phyloP scores from a whole-genome alignment of 2,329 filamentous ascomycete species.

The Colletotrichum sp. region DNA sequence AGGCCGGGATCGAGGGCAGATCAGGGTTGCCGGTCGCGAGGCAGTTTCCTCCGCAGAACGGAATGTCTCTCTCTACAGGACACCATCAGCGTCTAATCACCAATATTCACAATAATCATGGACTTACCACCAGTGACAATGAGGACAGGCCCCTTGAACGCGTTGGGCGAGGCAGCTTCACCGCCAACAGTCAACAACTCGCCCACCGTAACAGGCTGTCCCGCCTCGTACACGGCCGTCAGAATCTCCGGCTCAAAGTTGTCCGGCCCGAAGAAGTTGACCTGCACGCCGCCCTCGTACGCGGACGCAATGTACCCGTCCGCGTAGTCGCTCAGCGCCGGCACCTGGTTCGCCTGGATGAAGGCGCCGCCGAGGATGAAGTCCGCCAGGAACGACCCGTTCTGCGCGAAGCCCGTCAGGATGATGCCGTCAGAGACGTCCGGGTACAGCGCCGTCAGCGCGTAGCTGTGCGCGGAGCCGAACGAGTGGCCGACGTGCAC shows the following conservation, averaged over 20 bases:
- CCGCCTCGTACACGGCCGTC: slow-evolving; percentile 45
- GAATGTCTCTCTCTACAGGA: slow-evolving; percentile 46
- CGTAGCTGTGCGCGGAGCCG: slow-evolving; percentile 63
- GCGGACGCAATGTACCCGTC: slow-evolving; percentile 59
- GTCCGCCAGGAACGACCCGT: slow-evolving; percentile 44
- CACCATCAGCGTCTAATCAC: background rate
- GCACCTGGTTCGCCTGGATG: slow-evolving; percentile 42
- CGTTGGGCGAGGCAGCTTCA: slow-evolving; percentile 33
- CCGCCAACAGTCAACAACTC: slow-evolving; percentile 62
- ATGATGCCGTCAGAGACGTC: slow-evolving; percentile 61
- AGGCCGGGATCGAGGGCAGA: slow-evolving; percentile 46
- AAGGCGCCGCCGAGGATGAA: slow-evolving; percentile 53
- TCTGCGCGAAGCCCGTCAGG: slow-evolving; percentile 64
- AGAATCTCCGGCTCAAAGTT: slow-evolving; percentile 62
- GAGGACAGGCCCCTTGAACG: slow-evolving; percentile 59
- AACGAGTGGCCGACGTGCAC: slow-evolving; percentile 70
- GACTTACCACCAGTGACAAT: slow-evolving; percentile 60
- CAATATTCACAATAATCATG: background rate
- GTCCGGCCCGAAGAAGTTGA: slow-evolving; percentile 55
- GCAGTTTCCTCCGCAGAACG: slow-evolving; percentile 70
- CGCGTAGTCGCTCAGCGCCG: slow-evolving; percentile 36
- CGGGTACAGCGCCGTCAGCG: slow-evolving; percentile 56
- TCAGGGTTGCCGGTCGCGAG: slow-evolving; percentile 42
- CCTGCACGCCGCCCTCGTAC: slow-evolving; percentile 53
- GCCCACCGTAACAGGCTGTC: slow-evolving; percentile 62